Conservation (phyloP, 75 land plant species). For the Picea glauca region DNA sequence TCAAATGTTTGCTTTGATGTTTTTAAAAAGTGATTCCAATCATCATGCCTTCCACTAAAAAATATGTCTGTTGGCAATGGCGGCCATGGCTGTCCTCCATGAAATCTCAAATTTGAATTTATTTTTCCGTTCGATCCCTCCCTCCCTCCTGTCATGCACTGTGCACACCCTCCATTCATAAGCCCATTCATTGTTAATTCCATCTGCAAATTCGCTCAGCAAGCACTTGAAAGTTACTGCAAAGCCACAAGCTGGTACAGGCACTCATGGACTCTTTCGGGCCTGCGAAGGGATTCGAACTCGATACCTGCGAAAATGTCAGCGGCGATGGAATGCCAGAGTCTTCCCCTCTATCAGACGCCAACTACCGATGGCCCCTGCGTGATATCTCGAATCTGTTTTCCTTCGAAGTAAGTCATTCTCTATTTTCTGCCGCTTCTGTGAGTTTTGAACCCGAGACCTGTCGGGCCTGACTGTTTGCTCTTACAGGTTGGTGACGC, state of each 20-base stretch:
- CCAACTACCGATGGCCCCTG: constrained; percentile 3
- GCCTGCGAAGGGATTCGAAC: constrained; percentile 5
- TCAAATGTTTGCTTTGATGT: no score
- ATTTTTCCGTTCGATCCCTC: neutral
- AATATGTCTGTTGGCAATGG: no score
- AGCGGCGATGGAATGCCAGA: neutral
- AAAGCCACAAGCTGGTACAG: neutral
- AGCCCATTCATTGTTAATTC: neutral
- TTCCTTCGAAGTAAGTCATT: neutral
- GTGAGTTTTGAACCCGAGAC: neutral
- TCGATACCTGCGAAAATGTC: constrained; percentile 2
- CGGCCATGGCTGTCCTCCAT: no score
- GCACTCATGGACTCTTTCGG: neutral
- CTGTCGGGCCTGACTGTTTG: neutral
- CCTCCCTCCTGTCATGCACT: neutral
- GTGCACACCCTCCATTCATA: neutral
- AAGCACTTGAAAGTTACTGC: neutral
- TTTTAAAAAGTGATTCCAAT: no score
- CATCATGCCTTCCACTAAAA: no score
- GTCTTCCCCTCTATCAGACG: neutral
- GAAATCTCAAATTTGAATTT: no score
- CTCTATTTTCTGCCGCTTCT: neutral
- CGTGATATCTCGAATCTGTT: constrained; percentile 8
- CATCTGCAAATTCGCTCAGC: no score
- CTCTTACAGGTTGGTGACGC: constrained; percentile 5